Evolutionary conservation across 2,329 filamentous ascomycete genomes (phyloP).

Genomic region (Exutisphaerella laricina): DNA sequence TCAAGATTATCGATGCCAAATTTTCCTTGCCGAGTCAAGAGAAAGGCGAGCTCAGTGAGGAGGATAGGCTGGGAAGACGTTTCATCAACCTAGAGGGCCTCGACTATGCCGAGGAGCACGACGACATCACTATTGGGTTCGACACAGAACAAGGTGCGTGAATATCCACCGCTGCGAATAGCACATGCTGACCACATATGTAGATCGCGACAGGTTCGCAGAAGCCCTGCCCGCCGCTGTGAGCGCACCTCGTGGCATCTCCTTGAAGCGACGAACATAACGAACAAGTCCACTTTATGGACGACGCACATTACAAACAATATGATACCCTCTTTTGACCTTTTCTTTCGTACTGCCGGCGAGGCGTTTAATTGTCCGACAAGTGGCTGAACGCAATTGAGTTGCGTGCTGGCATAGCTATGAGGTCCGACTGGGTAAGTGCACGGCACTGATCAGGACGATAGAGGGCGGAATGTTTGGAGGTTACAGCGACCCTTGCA

Average conservation of each 20-base stretch:
- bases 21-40: conserved; percentile 67
- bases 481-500: too few relatives aligned
- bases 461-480: too few relatives aligned
- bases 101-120: conserved; percentile 86
- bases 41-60: conserved; percentile 48
- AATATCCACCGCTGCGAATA: neutral
- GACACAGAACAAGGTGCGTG: conserved; percentile 56
- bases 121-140: conserved; percentile 82
- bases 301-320: neutral
- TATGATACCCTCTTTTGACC: neutral
- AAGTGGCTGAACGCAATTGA: too few relatives aligned
- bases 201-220: conserved; percentile 44
- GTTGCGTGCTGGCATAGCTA: too few relatives aligned
- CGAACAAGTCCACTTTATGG: neutral
- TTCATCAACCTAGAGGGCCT: conserved; percentile 83
- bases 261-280: conserved; percentile 37
- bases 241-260: conserved; percentile 37
- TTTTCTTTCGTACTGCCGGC: too few relatives aligned
- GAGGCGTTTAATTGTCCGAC: too few relatives aligned
- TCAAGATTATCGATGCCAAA: conserved; percentile 84
- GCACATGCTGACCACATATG: neutral
- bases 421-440: too few relatives aligned
- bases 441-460: too few relatives aligned
- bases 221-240: conserved; percentile 42
- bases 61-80: conserved; percentile 56